Conservation (phyloP, 257 asterid species). For the Verbena officinalis region DNA sequence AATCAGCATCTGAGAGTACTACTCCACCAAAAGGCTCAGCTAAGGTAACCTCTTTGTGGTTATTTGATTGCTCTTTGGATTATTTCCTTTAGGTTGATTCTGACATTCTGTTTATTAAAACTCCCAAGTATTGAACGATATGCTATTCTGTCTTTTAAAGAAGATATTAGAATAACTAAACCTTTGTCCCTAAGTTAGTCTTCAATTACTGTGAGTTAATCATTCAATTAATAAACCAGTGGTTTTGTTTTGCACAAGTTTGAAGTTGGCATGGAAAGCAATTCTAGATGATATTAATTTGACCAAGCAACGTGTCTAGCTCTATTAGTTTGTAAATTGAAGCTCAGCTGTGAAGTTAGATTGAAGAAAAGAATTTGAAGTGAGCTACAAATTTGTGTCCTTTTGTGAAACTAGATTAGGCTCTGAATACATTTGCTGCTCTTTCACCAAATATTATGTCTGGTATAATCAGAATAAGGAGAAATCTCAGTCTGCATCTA, state of each 20-base stretch:
- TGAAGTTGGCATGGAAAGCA: background rate
- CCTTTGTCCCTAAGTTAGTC: background rate
- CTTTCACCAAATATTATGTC: background rate
- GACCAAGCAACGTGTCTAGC: no score
- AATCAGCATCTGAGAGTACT: constrained; percentile 53
- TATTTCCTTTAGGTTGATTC: constrained; percentile 17
- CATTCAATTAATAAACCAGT: background rate
- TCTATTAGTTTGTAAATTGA: background rate
- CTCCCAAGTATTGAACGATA: constrained; percentile 5
- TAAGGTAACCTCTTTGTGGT: constrained; percentile 48
- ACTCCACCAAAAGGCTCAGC: constrained; percentile 60
- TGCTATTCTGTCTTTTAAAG: background rate
- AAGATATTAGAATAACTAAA: constrained; percentile 12
- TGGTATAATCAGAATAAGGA: constrained; percentile 47
- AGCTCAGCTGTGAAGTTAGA: constrained; percentile 8
- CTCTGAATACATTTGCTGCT: background rate
- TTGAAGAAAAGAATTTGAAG: constrained; percentile 11
- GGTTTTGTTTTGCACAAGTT: background rate
- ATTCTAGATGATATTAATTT: background rate
- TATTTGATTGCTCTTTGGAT: background rate
- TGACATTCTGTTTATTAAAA: constrained; percentile 10
- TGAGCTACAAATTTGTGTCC: background rate
- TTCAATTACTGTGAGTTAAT: constrained; percentile 3
- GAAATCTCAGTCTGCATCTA: constrained; percentile 50
- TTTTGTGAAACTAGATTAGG: background rate